A percentile compares a stretch with the other conserved stretches of the same genome.
Evolutionary conservation across 257 asterid species (phyloP).

Genomic region (Fraxinus pennsylvanica): DNA sequence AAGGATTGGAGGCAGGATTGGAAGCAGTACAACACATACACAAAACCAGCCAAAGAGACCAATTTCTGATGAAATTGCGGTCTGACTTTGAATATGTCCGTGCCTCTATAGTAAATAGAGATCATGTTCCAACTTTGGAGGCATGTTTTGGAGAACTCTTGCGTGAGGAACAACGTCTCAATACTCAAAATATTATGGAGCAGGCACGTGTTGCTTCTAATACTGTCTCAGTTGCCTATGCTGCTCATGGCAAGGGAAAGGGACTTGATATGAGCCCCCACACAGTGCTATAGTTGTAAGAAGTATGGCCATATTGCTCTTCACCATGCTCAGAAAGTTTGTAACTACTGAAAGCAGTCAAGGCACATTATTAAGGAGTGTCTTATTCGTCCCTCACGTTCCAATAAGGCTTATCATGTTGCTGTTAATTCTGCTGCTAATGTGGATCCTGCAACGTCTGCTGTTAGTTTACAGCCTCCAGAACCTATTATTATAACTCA

Average conservation of each 20-base stretch:
- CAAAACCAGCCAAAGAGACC: too few species aligned
- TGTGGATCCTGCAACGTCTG: too few species aligned
- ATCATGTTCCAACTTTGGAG: neutral
- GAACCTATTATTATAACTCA: too few species aligned
- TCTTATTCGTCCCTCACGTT: neutral
- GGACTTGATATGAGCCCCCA: neutral
- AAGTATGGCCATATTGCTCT: neutral
- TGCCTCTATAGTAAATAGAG: slow-evolving; percentile 1
- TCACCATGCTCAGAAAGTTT: neutral
- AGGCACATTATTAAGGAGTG: neutral
- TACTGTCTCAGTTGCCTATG: neutral
- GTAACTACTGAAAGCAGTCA: neutral
- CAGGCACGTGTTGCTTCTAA: neutral
- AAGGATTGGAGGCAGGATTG: neutral
- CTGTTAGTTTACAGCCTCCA: too few species aligned
- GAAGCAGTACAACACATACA: neutral
- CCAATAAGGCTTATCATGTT: too few species aligned
- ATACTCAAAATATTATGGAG: neutral
- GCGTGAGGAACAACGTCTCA: neutral
- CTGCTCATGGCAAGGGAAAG: neutral
- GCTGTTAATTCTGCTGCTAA: too few species aligned
- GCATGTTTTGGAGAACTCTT: slow-evolving; percentile 14
- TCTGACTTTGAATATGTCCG: neutral
- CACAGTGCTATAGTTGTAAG: neutral
- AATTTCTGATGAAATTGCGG: too few species aligned